Conservation (phyloP, 441 rosid genomes). For the Omphalea diandra region DNA sequence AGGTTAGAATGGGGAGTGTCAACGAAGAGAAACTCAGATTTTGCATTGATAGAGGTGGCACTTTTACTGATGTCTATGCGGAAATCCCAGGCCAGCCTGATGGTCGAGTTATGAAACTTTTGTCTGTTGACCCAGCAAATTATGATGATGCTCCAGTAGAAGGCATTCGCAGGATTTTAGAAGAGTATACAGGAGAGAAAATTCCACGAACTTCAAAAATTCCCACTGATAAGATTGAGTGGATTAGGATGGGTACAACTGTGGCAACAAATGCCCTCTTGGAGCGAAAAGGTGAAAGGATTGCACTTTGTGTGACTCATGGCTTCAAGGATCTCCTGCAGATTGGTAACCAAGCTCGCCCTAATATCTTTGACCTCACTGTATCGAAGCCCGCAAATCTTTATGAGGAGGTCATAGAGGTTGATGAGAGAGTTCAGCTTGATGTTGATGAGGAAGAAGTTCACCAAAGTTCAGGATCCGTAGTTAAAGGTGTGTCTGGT, state of each 20-base stretch:
- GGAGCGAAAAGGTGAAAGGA: conserved; percentile 93
- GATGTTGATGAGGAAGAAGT: conserved; percentile 41
- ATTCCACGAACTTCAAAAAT: conserved; percentile 68
- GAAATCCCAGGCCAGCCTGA: conserved; percentile 71
- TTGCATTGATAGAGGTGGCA: conserved; percentile 95
- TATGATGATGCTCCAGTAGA: conserved; percentile 97
- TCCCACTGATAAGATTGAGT: conserved; percentile 85
- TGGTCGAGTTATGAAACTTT: conserved; percentile 77
- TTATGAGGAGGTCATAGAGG: conserved; percentile 81
- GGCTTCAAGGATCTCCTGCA: conserved; percentile 90
- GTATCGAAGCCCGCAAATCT: conserved; percentile 80
- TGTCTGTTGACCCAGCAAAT: conserved; percentile 89
- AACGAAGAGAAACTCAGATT: conserved; percentile 63
- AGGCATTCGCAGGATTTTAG: conserved; percentile 87
- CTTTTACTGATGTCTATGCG: conserved; percentile 93
- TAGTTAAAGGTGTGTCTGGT: conserved; percentile 75
- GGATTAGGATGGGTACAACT: conserved; percentile 98
- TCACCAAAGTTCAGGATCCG: conserved; percentile 20
- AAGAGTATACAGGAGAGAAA: conserved; percentile 65
- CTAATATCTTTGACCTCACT: conserved; percentile 80
- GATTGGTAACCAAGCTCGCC: conserved; percentile 94
- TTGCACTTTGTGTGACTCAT: conserved; percentile 79
- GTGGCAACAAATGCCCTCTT: conserved; percentile 92
- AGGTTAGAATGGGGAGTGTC: conserved; percentile 47
- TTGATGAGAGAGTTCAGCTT: conserved; percentile 88